Conservation (phyloP, 345 rosid genomes). For the Linum lewisii region DNA sequence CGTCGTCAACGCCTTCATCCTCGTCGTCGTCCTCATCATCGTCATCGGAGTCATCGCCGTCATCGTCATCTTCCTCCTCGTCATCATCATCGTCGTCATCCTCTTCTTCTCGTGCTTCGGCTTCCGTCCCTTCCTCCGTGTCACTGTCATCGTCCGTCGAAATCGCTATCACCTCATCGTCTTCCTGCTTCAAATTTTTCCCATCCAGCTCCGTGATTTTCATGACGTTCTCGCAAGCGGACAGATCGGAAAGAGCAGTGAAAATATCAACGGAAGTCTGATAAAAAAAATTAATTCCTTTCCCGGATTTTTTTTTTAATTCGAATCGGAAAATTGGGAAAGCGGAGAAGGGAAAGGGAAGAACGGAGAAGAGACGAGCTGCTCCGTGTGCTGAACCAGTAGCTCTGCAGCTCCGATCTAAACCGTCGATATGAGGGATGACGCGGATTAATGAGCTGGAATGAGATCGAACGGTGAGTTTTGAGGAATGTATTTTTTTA, state of each 20-base stretch:
- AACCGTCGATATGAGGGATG: slow-evolving; percentile 35
- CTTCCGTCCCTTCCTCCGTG: slow-evolving; percentile 14
- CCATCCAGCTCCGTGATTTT: slow-evolving; percentile 41
- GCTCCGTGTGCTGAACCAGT: slow-evolving; percentile 43
- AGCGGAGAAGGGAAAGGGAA: slow-evolving; percentile 14
- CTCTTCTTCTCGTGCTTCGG: slow-evolving; percentile 17
- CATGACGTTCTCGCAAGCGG: slow-evolving; percentile 21
- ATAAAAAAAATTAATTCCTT: not conserved
- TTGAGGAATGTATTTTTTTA: slow-evolving; percentile 24
- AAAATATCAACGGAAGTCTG: not conserved
- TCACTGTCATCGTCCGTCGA: slow-evolving; percentile 10
- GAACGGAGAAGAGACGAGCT: slow-evolving; percentile 18
- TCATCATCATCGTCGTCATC: slow-evolving; percentile 39
- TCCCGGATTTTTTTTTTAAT: slow-evolving; percentile 9
- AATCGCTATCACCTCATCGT: slow-evolving; percentile 8
- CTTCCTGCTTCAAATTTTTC: slow-evolving; percentile 22
- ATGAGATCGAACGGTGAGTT: slow-evolving; percentile 30
- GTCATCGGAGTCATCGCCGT: slow-evolving; percentile 18
- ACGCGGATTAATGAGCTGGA: slow-evolving; percentile 53
- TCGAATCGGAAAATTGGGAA: not conserved
- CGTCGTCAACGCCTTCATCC: not conserved
- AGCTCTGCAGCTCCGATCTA: slow-evolving; percentile 44
- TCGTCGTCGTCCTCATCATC: not conserved
- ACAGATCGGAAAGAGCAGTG: not conserved
- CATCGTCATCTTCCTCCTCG: slow-evolving; percentile 27